Evolutionary conservation across 78 protist species (phyloP).

Genomic region (Guillardia theta): DNA sequence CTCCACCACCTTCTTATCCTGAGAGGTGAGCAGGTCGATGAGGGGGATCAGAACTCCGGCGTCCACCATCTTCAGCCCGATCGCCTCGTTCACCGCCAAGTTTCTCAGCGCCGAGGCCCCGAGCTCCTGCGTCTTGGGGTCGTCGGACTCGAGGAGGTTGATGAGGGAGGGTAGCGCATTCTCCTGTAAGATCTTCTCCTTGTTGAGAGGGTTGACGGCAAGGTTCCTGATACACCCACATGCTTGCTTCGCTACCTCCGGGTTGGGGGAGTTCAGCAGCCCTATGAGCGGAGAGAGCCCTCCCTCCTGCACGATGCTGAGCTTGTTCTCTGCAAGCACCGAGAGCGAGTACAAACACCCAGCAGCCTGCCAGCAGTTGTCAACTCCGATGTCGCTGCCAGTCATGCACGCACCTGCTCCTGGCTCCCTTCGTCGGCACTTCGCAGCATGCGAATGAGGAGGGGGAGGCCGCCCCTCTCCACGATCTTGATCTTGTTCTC

Average conservation of each 20-base stretch:
- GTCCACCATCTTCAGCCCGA: slow-evolving; percentile 3
- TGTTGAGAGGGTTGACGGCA: neutral
- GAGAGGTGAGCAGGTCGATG: slow-evolving; percentile 13
- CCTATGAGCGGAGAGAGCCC: neutral
- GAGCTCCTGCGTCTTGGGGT: slow-evolving; percentile 17
- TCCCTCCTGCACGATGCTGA: slow-evolving; percentile 5
- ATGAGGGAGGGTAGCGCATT: neutral
- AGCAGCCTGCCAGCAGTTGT: too few relatives aligned
- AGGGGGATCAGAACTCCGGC: neutral
- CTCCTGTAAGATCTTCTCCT: neutral
- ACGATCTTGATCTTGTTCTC: slow-evolving; percentile 22
- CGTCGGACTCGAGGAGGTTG: slow-evolving; percentile 7
- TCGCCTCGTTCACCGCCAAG: neutral
- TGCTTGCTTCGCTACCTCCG: neutral
- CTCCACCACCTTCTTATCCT: slow-evolving; percentile 28
- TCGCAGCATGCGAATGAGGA: slow-evolving; percentile 29
- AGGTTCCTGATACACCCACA: slow-evolving; percentile 3
- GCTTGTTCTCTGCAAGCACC: slow-evolving; percentile 23
- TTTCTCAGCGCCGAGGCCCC: neutral
- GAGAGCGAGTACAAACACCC: slow-evolving; percentile 9
- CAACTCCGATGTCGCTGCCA: too few relatives aligned
- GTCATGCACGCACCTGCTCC: too few relatives aligned
- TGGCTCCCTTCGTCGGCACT: neutral
- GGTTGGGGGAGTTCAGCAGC: neutral
- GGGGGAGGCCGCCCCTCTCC: slow-evolving; percentile 33